Conservation (phyloP, 352 stramenopile species). For the Phytophthora palmivora region DNA sequence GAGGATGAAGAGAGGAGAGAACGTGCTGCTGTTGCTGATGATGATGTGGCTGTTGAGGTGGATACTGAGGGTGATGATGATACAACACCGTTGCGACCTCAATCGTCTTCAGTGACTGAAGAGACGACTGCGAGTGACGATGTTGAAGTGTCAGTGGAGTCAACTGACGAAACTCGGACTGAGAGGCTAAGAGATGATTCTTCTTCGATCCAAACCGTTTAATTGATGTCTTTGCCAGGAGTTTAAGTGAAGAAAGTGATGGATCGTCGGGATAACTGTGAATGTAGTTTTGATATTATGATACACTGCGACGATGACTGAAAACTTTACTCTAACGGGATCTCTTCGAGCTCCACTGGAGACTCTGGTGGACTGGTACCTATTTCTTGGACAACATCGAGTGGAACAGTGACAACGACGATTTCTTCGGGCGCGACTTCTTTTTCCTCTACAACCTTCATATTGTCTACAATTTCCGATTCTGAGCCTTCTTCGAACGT, state of each 20-base stretch:
- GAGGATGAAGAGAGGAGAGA: constrained; percentile 32
- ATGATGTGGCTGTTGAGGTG: constrained; percentile 20
- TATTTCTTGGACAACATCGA: constrained; percentile 24
- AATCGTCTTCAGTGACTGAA: constrained; percentile 7
- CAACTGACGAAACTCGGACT: not conserved
- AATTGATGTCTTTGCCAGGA: constrained; percentile 1
- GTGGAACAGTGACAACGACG: constrained; percentile 24
- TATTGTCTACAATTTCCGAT: not conserved
- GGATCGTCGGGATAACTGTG: constrained; percentile 3
- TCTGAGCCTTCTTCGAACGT: constrained; percentile 19
- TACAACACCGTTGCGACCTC: constrained; percentile 13
- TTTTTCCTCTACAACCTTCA: not conserved
- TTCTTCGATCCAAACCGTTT: constrained; percentile 37
- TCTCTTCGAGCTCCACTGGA: constrained; percentile 17
- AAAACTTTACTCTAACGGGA: constrained; percentile 18
- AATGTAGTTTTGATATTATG: constrained; percentile 37
- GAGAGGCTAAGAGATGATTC: constrained; percentile 4
- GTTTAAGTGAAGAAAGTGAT: not conserved
- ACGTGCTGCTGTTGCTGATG: not conserved
- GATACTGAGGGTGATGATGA: constrained; percentile 13
- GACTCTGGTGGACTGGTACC: constrained; percentile 2
- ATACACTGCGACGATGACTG: constrained; percentile 12
- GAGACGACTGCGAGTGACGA: constrained; percentile 6
- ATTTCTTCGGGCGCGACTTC: constrained; percentile 14
- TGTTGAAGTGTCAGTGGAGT: constrained; percentile 11